Evolutionary conservation across 2,329 filamentous ascomycete genomes (phyloP).

Genomic region (Plenodomus lindquistii): DNA sequence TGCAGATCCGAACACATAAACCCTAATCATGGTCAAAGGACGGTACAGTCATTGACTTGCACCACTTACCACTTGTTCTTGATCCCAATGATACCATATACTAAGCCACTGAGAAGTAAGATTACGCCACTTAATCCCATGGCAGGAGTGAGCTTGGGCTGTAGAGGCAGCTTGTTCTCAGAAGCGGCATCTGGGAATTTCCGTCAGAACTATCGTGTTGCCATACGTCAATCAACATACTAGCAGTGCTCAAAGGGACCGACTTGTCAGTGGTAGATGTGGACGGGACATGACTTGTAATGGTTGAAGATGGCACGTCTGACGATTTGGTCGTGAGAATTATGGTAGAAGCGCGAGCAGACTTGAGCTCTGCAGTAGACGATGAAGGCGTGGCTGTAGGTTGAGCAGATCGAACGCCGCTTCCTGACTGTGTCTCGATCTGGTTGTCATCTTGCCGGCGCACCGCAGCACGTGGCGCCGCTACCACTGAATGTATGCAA

Average conservation of each 20-base stretch:
- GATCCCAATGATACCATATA: constrained; percentile 77
- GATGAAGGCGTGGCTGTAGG: constrained; percentile 20
- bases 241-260: constrained; percentile 20
- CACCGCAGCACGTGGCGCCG: constrained; percentile 27
- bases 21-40: constrained; percentile 30
- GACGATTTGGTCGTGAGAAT: constrained; percentile 16
- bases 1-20: constrained; percentile 70
- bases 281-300: constrained; percentile 17
- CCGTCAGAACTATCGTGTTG: neutral
- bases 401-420: constrained; percentile 11
- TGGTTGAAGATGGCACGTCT: constrained; percentile 10
- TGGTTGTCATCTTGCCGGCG: constrained; percentile 35
- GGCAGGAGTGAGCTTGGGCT: constrained; percentile 77
- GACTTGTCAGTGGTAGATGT: constrained; percentile 20
- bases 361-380: constrained; percentile 15
- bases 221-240: constrained; percentile 11
- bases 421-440: constrained; percentile 17
- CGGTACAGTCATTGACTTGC: neutral
- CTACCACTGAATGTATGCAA: constrained; percentile 27
- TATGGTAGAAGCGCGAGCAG: constrained; percentile 14
- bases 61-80: constrained; percentile 67
- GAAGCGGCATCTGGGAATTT: constrained; percentile 12
- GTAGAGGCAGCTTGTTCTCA: constrained; percentile 63
- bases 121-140: constrained; percentile 78
- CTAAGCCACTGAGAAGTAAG: constrained; percentile 71